Evolutionary conservation across 2,329 filamentous ascomycete species (phyloP), one percentile per base, ranked within the genome.

Genomic region (Claviceps arundinis): DNA sequence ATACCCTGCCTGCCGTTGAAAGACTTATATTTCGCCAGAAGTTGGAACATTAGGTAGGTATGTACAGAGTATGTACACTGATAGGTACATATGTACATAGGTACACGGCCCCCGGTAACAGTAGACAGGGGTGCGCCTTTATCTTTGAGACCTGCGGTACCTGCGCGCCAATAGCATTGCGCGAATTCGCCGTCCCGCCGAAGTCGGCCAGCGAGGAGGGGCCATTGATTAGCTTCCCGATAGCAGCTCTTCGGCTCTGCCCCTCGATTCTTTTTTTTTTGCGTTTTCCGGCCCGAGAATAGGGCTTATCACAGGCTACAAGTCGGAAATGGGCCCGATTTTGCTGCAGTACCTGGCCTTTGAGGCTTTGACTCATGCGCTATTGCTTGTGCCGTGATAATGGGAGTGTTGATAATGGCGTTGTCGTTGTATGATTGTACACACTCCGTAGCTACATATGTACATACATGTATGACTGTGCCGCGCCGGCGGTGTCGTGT

Each of bases 341-440:
- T 56, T 54, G 16, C n/a, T 38, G 43, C 48, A 37, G 38, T 44
- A 24, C 30, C 40, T 16, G 40, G 22, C 26, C 14, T 43, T 56
- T 52, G 55, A 56, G 22, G 19, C 14, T 43, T 56, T 52, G 55
- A 56, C 56, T 59, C 57, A 58, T 57, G 52, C 30, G 50, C 17
- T 34, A 17, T 50, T 19, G 17, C 40, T 30, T 11, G 30, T 30
- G 30, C 30, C 9, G 9, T 34, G 9, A 34, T 11, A 34, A 11
- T 34, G 30, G 30, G n/a, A n/a, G n/a, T n/a, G n/a, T n/a, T 34
- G 9, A 34, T 11, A 34, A 11, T 34, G 30, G 30, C 30, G 30
- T 34, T 34, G 30, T 34, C 30, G 30, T 34, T 34, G 9, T 11
- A 26, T 26, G 24, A 9, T 30, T 4, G 22, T 22, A 30, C 26